phyloP scores from a whole-genome alignment of 768 basidiomycete species.

The Gloeopeniophorella convolvens region DNA sequence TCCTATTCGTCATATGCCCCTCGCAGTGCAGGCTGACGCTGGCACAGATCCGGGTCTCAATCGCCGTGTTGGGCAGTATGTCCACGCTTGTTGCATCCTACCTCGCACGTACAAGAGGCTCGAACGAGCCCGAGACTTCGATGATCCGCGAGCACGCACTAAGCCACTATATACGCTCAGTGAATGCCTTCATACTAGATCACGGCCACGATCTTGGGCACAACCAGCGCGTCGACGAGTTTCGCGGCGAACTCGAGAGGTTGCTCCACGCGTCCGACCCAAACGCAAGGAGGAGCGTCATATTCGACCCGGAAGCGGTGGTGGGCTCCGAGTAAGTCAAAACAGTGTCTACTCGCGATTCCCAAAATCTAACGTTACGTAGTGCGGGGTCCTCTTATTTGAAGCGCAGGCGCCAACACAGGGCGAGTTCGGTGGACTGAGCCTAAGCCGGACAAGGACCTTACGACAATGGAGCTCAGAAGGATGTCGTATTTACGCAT shows the following conservation, averaged over 20 bases:
- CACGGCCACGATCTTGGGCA: slow-evolving; percentile 34
- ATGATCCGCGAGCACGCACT: slow-evolving; percentile 50
- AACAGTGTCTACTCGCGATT: no score
- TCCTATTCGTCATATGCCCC: not conserved
- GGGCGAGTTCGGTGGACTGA: no score
- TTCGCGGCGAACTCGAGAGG: slow-evolving; percentile 40
- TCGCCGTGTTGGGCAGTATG: slow-evolving; percentile 43
- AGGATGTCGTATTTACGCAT: no score
- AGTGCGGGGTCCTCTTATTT: no score
- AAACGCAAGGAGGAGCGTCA: not conserved
- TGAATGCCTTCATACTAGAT: slow-evolving; percentile 51
- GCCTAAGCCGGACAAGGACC: no score
- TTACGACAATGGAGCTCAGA: no score
- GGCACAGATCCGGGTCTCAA: slow-evolving; percentile 30
- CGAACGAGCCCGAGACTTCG: slow-evolving; percentile 61
- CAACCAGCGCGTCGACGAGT: slow-evolving; percentile 31
- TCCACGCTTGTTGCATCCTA: slow-evolving; percentile 64
- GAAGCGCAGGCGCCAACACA: no score
- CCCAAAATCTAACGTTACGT: no score
- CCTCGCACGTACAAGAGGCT: slow-evolving; percentile 62
- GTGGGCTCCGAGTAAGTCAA: not conserved
- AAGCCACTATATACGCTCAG: slow-evolving; percentile 58
- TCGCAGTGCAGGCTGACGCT: not conserved
- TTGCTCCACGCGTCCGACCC: slow-evolving; percentile 25
- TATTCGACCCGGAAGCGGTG: not conserved